A percentile compares a stretch with the other conserved stretches of the same genome.
phyloP scores from a whole-genome alignment of 768 basidiomycete genomes.

The Amanita subjunquillea region DNA sequence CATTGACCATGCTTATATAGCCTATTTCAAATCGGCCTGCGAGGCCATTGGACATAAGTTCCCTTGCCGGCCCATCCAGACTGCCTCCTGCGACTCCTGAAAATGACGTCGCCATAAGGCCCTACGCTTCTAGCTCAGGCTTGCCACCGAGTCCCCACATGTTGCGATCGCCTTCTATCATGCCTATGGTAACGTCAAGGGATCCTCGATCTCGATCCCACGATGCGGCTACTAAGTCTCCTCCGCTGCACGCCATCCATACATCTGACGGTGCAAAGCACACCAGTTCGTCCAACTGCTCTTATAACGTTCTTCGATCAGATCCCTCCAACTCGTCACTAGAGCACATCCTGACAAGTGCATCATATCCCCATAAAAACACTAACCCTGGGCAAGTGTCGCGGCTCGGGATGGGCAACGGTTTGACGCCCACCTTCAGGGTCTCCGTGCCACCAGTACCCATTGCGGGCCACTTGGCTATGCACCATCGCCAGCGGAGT shows the following conservation, averaged over 20 bases:
- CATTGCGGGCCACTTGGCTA: background rate
- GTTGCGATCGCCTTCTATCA: slow-evolving; percentile 2
- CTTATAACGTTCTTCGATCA: slow-evolving; percentile 35
- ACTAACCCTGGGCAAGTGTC: slow-evolving; percentile 2
- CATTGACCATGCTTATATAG: background rate
- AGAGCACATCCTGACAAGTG: slow-evolving; percentile 33
- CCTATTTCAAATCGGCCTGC: background rate
- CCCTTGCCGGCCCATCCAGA: slow-evolving; percentile 1
- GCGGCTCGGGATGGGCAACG: slow-evolving; percentile 18
- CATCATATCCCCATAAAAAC: slow-evolving; percentile 20
- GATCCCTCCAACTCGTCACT: slow-evolving; percentile 30
- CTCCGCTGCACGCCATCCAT: background rate
- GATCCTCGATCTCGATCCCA: slow-evolving; percentile 7
- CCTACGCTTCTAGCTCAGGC: slow-evolving; percentile 3
- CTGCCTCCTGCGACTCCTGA: background rate
- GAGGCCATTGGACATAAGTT: background rate
- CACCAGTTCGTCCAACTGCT: slow-evolving; percentile 14
- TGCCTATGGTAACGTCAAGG: background rate
- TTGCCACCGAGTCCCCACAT: slow-evolving; percentile 2
- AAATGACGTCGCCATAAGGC: slow-evolving; percentile 2
- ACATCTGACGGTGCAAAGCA: background rate
- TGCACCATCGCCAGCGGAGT: slow-evolving; percentile 4
- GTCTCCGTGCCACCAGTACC: slow-evolving; percentile 18
- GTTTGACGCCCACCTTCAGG: slow-evolving; percentile 25
- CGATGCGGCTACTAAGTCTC: slow-evolving; percentile 3